A percentile compares a stretch with the other conserved stretches of the same genome.
Evolutionary conservation across 2,329 filamentous ascomycete species (phyloP).

Genomic region (Fusarium tanahbumbuense): DNA sequence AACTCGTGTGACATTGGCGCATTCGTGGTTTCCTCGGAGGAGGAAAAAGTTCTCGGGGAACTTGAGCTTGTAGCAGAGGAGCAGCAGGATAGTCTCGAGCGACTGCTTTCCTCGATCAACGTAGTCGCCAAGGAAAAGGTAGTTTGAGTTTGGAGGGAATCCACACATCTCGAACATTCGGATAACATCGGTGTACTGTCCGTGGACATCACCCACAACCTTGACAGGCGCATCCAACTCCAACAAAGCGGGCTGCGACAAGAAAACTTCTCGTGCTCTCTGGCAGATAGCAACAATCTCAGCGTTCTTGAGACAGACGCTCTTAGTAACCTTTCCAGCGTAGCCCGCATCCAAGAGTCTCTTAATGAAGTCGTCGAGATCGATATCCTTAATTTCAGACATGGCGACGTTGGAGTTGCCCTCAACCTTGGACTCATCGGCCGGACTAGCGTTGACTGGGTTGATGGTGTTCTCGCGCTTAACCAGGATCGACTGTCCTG

Average conservation of each 20-base stretch:
- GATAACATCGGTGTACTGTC: slow-evolving; percentile 98
- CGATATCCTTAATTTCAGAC: slow-evolving; percentile 89
- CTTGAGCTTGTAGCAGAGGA: slow-evolving; percentile 99
- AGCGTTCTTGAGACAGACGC: slow-evolving; percentile 95
- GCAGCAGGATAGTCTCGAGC: slow-evolving; percentile 95
- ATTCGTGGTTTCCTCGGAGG: slow-evolving; percentile 98
- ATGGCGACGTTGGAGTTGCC: slow-evolving; percentile 75
- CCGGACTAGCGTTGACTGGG: slow-evolving; percentile 64
- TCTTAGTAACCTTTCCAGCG: slow-evolving; percentile 96
- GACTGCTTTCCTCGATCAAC: slow-evolving; percentile 99
- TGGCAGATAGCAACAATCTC: slow-evolving; percentile 95
- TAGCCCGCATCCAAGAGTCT: slow-evolving; percentile 94
- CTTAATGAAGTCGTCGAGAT: slow-evolving; percentile 97
- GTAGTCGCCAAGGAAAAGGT: slow-evolving; percentile 98
- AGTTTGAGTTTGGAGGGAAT: slow-evolving; percentile 99
- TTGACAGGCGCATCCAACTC: slow-evolving; percentile 96
- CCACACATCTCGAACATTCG: slow-evolving; percentile 98
- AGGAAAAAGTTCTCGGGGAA: slow-evolving; percentile 99
- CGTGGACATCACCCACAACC: slow-evolving; percentile 99
- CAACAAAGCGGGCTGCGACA: slow-evolving; percentile 90
- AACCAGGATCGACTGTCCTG: slow-evolving; percentile 90
- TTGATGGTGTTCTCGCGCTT: slow-evolving; percentile 79
- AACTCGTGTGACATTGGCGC: slow-evolving; percentile 97
- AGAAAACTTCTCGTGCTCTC: slow-evolving; percentile 86
- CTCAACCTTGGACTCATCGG: slow-evolving; percentile 60